A percentile compares a stretch with the other conserved stretches of the same genome.
Evolutionary conservation across 2,329 filamentous ascomycete genomes (phyloP).

Genomic region (Beauveria pseudobassiana): DNA sequence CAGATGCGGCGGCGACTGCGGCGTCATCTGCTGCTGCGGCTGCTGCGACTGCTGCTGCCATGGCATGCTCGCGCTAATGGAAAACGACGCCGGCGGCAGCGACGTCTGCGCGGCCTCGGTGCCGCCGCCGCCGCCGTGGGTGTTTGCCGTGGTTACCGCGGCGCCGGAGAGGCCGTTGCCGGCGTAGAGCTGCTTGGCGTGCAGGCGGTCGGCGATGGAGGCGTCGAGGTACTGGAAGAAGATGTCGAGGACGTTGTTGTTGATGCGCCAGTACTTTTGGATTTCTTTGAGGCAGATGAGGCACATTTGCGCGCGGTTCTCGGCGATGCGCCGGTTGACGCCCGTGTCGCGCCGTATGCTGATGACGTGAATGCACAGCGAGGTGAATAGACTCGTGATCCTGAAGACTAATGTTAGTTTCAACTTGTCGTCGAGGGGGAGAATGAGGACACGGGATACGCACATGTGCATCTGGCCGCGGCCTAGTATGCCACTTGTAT

Average conservation of each 20-base stretch:
- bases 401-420: slow-evolving; percentile 9
- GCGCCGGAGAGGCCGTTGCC: slow-evolving; percentile 2
- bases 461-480: slow-evolving; percentile 33
- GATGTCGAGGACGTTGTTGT: slow-evolving; percentile 31
- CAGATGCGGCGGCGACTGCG: not conserved
- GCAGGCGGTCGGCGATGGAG: slow-evolving; percentile 28
- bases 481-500: slow-evolving; percentile 24
- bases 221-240: slow-evolving; percentile 31
- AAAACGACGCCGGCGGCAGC: not conserved
- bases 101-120: slow-evolving; percentile 2
- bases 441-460: not conserved
- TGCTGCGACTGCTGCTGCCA: not conserved
- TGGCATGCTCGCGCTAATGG: not conserved
- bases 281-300: slow-evolving; percentile 30
- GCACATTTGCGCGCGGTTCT: slow-evolving; percentile 30
- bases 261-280: slow-evolving; percentile 33
- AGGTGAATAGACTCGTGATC: slow-evolving; percentile 30
- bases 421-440: too few species aligned
- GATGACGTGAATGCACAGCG: slow-evolving; percentile 31
- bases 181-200: slow-evolving; percentile 15
- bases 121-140: not conserved
- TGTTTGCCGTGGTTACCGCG: not conserved
- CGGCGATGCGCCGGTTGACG: slow-evolving; percentile 26
- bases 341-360: slow-evolving; percentile 26
- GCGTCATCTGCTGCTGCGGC: not conserved